A percentile compares a stretch with the other conserved stretches of the same genome.
Evolutionary conservation across 306 rosid genomes (phyloP).

Genomic region (Carpinus fangiana): DNA sequence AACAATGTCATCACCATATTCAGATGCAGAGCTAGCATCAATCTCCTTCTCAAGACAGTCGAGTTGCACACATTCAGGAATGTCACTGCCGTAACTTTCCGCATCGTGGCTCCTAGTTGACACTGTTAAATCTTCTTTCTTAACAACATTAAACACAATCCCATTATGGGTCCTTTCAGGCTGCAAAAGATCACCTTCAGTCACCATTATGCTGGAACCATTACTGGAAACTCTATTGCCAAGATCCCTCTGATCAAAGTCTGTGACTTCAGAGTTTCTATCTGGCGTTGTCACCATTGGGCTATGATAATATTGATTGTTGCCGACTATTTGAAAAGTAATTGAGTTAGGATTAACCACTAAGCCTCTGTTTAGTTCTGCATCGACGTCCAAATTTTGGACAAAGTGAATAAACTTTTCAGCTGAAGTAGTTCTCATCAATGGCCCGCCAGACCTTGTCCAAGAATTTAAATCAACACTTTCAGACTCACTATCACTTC

Average conservation of each 20-base stretch:
- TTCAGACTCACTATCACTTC: slow-evolving; percentile 85
- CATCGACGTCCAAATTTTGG: slow-evolving; percentile 67
- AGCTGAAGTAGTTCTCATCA: slow-evolving; percentile 90
- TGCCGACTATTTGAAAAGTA: slow-evolving; percentile 35
- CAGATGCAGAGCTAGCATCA: slow-evolving; percentile 69
- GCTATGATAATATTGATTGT: slow-evolving; percentile 40
- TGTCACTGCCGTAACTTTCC: slow-evolving; percentile 56
- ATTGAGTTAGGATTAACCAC: slow-evolving; percentile 39
- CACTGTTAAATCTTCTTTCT: slow-evolving; percentile 69
- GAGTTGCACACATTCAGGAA: slow-evolving; percentile 64
- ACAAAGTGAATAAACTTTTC: slow-evolving; percentile 73
- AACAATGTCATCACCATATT: slow-evolving; percentile 49
- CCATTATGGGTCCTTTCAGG: slow-evolving; percentile 85
- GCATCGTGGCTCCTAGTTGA: slow-evolving; percentile 53
- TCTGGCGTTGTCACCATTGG: slow-evolving; percentile 56
- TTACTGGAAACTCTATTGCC: slow-evolving; percentile 44
- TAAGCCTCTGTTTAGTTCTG: slow-evolving; percentile 50
- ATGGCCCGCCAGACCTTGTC: slow-evolving; percentile 95
- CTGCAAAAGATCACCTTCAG: slow-evolving; percentile 91
- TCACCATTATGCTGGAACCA: slow-evolving; percentile 57
- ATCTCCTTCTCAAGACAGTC: slow-evolving; percentile 67
- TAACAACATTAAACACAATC: slow-evolving; percentile 76
- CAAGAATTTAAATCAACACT: slow-evolving; percentile 57
- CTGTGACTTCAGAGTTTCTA: slow-evolving; percentile 54
- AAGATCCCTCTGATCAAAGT: slow-evolving; percentile 49